These are phyloP conservation scores for Kuraishia cidri DNA, from an alignment of 805 yeast species.

Conservation along the genomic window DNA sequence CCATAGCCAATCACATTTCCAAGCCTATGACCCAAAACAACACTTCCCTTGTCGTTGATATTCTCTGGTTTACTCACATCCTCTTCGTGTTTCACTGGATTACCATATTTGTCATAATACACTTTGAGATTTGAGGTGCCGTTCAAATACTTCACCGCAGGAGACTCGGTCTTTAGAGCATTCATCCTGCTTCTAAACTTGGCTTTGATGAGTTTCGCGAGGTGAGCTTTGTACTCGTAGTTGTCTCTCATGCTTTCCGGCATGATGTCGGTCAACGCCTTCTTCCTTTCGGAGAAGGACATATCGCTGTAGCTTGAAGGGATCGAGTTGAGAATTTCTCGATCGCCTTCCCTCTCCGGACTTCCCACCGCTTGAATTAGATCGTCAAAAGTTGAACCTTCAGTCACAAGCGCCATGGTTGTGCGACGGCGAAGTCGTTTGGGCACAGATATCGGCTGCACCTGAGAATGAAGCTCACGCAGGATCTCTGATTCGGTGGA, in stretches of 20 bases:
- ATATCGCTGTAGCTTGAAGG: slow-evolving; percentile 40
- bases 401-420: too few species aligned
- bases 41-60: slow-evolving; percentile 61
- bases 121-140: slow-evolving; percentile 1
- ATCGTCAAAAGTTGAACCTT: too few species aligned
- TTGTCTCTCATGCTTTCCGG: slow-evolving; percentile 16
- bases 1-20: slow-evolving; percentile 82
- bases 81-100: not conserved
- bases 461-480: slow-evolving; percentile 13
- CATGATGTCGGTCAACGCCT: slow-evolving; percentile 15
- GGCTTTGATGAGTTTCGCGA: slow-evolving; percentile 17
- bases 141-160: slow-evolving; percentile 3
- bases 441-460: slow-evolving; percentile 15
- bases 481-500: slow-evolving; percentile 7
- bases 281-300: slow-evolving; percentile 43
- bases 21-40: slow-evolving; percentile 46
- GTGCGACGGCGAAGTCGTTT: slow-evolving; percentile 1
- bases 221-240: slow-evolving; percentile 19
- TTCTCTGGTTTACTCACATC: slow-evolving; percentile 8
- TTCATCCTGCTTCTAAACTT: not conserved
- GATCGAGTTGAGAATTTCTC: slow-evolving; percentile 29
- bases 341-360: slow-evolving; percentile 28
- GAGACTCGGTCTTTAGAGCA: slow-evolving; percentile 1
- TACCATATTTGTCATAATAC: not conserved
- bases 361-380: too few species aligned